Evolutionary conservation across 106 monocot genomes (phyloP), one percentile per base, ranked within the genome.

Genomic region (Xerophyta viscosa): DNA sequence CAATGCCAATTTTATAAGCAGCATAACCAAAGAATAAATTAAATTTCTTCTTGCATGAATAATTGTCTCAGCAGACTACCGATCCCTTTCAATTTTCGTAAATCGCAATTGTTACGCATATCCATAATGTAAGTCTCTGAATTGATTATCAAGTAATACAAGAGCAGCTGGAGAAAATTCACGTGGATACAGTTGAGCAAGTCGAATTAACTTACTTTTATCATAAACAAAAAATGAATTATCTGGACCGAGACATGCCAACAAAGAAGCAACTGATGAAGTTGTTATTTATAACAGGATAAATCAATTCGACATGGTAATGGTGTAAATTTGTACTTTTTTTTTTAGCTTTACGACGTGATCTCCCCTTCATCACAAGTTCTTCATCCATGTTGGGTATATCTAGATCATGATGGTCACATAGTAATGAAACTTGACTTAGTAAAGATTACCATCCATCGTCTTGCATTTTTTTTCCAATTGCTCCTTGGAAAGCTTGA

Each of bases 391-490:
- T 64, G 10, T 43, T 42, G 0, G 2, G 41, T 5, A 64, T 12
- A 15, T 36, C 20, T 24, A 42, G 19, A 4, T 25, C 41, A 27
- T 53, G 7, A 5, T 20, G 20, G 0, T 1, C 3, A 41, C 39
- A 52, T 18, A 64, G 41, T 52, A 6, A 28, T 0, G 7, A 52
- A 5, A 36, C 57, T 37, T 49, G 30, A 19, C 37, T 31, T 8
- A 37, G 12, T 21, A 66, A 27, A 43, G 19, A 9, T 2, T 37
- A 6, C 49, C 48, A 57, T 57, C 23, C 41, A 20, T 46, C 18
- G 21, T 58, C 49, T 41, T 48, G 46, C 48, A 58, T n/a, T n/a
- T 48, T 17, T 12, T 17, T 57, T 57, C 36, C 24, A 39, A 22
- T 11, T 25, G 1, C 48, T 49, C 11, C 33, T 36, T 36, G 5